Evolutionary conservation across 345 rosid genomes (phyloP), one percentile per base, ranked within the genome.

Genomic region (Clarkia xantiana): DNA sequence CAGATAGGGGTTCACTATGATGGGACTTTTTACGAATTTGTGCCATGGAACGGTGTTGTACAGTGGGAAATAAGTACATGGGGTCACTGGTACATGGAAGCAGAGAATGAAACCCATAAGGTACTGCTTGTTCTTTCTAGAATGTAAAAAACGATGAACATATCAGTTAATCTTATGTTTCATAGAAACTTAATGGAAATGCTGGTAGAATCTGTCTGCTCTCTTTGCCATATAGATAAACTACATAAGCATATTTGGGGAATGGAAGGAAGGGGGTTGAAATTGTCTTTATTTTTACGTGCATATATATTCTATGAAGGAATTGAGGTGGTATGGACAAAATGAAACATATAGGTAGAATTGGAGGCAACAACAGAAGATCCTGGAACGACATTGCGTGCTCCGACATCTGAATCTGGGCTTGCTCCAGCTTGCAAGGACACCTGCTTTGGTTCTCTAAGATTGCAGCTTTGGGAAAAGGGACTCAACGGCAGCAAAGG

Each of bases 1-100:
- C 81, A 86, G 95, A 65, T 90, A 68, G 91, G 97, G 64, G 88
- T 90, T 40, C 97, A 90, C 56, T 74, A 81, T 64, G 80, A 68
- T 65, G 97, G 95, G 45, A 57, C 61, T 20, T 66, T 90, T 51
- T 83, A 74, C 55, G 95, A 90, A 75, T 90, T 90, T 74, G 95
- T 83, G 58, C 95, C 97, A 11, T 90, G 95, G 95, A 81, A 76
- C 42, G 89, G 84, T 50, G 67, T 70, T 68, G 62, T 86, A 42
- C 69, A 56, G 42, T 90, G 95, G 95, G 94, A 90, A 62, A 62
- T 79, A 62, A 42, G 75, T 69, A 71, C 63, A 44, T 90, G 97
- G 97, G 95, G 97, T 55, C 63, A 45, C 70, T 90, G 95, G 97
- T 64, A 71, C 62, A 70, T 86, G 38, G 49, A 79, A 38, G 97